A percentile compares a stretch with the other conserved stretches of the same genome.
Evolutionary conservation across 345 rosid species (phyloP).

Genomic region (Kandelia obovata): DNA sequence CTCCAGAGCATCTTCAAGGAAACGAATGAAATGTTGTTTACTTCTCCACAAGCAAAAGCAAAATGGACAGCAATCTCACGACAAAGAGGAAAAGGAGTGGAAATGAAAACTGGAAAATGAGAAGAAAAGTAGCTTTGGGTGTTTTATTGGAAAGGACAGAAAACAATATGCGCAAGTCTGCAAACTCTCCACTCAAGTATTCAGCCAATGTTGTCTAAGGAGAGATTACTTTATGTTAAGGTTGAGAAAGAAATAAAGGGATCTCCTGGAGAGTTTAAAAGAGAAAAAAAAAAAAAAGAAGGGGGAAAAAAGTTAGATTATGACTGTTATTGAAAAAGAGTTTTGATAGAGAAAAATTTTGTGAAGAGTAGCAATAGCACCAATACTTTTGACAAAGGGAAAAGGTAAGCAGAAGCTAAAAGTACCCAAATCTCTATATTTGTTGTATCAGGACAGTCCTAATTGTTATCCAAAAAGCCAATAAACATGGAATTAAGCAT

Average conservation of each 20-base stretch:
- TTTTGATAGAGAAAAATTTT: conserved; percentile 19
- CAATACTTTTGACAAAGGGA: conserved; percentile 25
- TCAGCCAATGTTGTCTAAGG: not conserved
- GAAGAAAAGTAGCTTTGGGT: not conserved
- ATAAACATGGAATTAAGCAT: conserved; percentile 13
- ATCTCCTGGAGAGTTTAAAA: conserved; percentile 1
- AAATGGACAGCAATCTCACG: conserved; percentile 12
- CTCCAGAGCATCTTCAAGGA: conserved; percentile 48
- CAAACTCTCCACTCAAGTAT: conserved; percentile 18
- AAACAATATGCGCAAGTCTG: conserved; percentile 26
- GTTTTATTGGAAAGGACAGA: conserved; percentile 16
- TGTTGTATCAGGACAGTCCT: conserved; percentile 9
- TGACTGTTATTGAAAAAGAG: conserved; percentile 21
- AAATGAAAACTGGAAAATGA: not conserved
- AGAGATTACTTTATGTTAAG: conserved; percentile 11
- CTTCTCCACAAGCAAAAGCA: conserved; percentile 27
- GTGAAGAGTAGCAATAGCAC: conserved; percentile 18
- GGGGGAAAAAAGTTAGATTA: not conserved
- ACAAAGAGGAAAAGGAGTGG: not conserved
- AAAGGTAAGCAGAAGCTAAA: conserved; percentile 26
- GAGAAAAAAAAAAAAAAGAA: not conserved
- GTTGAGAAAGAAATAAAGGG: conserved; percentile 14
- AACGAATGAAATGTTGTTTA: conserved; percentile 21
- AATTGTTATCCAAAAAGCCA: conserved; percentile 5
- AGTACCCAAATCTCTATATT: conserved; percentile 12